phyloP scores from a whole-genome alignment of 331 rosid genomes.

The Quercus lobata region DNA sequence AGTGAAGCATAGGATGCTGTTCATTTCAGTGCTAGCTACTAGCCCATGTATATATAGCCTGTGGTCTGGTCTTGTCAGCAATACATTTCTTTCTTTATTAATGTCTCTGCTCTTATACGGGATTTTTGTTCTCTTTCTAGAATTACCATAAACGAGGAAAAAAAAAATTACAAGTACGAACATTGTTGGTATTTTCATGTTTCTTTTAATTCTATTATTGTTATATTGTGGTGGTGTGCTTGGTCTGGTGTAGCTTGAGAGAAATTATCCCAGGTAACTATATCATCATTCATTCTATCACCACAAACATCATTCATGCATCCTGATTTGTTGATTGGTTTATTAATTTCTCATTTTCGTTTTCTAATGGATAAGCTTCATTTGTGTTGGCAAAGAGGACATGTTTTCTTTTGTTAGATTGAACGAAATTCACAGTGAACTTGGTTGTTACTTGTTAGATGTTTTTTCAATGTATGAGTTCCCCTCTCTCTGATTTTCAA shows the following conservation, averaged over 20 bases:
- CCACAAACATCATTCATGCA: no score
- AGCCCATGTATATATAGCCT: background rate
- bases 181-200: background rate
- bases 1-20: slow-evolving; percentile 46
- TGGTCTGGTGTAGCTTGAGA: background rate
- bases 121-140: background rate
- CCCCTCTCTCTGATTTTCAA: background rate
- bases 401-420: background rate
- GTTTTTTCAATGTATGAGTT: background rate
- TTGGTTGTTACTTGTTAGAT: background rate
- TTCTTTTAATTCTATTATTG: background rate
- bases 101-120: background rate
- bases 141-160: background rate
- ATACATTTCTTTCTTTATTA: background rate
- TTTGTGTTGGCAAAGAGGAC: background rate
- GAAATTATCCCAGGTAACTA: background rate
- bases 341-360: no score
- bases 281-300: background rate
- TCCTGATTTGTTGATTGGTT: no score
- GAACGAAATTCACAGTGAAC: no score
- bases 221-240: background rate
- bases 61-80: slow-evolving; percentile 24
- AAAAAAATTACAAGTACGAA: background rate
- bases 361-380: background rate
- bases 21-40: slow-evolving; percentile 28